A percentile compares a stretch with the other conserved stretches of the same genome.
These are phyloP conservation scores for Herpomyces periplanetae DNA, from an alignment of 2,329 filamentous ascomycete genomes.

Conservation along the genomic window DNA sequence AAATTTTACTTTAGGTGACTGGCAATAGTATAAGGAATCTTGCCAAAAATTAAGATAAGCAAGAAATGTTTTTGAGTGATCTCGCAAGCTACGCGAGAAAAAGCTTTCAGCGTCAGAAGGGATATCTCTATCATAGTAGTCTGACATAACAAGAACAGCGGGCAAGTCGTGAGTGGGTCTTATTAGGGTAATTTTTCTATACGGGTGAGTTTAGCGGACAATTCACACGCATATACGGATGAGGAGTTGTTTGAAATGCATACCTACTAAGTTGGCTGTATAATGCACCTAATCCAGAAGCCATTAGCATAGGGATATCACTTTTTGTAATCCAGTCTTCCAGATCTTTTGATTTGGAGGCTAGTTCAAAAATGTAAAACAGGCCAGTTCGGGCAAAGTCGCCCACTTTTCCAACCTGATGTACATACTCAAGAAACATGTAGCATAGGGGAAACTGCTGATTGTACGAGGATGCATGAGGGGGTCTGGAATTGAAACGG, in stretches of 20 bases:
- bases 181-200: slow-evolving; percentile 41
- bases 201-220: slow-evolving; percentile 5
- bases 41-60: slow-evolving; percentile 94
- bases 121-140: slow-evolving; percentile 33
- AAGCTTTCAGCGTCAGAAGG: slow-evolving; percentile 31
- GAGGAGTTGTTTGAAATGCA: slow-evolving; percentile 3
- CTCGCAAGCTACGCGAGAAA: slow-evolving; percentile 30
- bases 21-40: slow-evolving; percentile 80
- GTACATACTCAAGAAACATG: slow-evolving; percentile 75
- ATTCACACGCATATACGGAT: not conserved
- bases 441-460: slow-evolving; percentile 90
- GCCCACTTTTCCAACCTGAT: slow-evolving; percentile 67
- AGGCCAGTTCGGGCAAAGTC: slow-evolving; percentile 83
- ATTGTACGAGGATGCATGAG: slow-evolving; percentile 7
- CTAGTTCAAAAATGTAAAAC: slow-evolving; percentile 77
- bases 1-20: slow-evolving; percentile 58
- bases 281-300: slow-evolving; percentile 48
- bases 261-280: slow-evolving; percentile 25
- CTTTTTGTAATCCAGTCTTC: slow-evolving; percentile 94
- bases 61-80: slow-evolving; percentile 67
- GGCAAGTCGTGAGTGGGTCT: slow-evolving; percentile 34
- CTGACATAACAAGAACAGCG: slow-evolving; percentile 50
- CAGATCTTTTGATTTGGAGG: slow-evolving; percentile 35
- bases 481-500: not conserved
- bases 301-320: slow-evolving; percentile 84